phyloP scores from a whole-genome alignment of 2,329 filamentous ascomycete species.

The Cordyceps cicadae region DNA sequence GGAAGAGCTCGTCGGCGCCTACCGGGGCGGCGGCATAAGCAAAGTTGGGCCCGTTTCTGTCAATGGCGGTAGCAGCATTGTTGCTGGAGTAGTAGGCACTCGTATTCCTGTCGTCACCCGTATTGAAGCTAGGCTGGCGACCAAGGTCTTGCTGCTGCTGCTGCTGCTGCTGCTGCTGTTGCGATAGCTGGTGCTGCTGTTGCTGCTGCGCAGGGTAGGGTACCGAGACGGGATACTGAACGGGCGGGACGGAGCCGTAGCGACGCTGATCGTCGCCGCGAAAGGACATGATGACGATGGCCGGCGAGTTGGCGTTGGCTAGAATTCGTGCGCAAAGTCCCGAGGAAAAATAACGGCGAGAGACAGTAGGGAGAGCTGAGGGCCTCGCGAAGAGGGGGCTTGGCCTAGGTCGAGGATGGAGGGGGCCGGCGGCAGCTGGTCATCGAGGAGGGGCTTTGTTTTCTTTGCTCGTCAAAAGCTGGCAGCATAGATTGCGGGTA shows the following conservation, averaged over 20 bases:
- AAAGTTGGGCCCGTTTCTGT: slow-evolving; percentile 15
- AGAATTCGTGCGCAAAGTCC: background rate
- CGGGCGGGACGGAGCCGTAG: slow-evolving; percentile 58
- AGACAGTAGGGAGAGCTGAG: background rate
- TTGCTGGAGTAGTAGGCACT: slow-evolving; percentile 40
- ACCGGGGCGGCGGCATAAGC: slow-evolving; percentile 15
- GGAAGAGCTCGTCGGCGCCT: slow-evolving; percentile 55
- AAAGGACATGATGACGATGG: slow-evolving; percentile 47
- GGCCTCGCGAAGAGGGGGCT: background rate
- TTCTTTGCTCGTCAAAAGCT: background rate
- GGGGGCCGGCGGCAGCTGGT: background rate
- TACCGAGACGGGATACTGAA: slow-evolving; percentile 50
- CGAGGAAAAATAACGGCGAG: background rate
- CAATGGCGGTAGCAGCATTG: slow-evolving; percentile 14
- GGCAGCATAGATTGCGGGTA: background rate
- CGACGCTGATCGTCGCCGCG: slow-evolving; percentile 53
- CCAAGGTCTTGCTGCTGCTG: slow-evolving; percentile 24
- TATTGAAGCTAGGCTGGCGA: slow-evolving; percentile 65
- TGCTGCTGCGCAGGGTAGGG: slow-evolving; percentile 18
- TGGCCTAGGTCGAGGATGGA: background rate
- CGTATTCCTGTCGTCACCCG: slow-evolving; percentile 53
- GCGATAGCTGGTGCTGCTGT: slow-evolving; percentile 19
- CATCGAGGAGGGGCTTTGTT: slow-evolving; percentile 2
- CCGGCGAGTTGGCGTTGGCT: background rate
- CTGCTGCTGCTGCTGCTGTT: slow-evolving; percentile 18